phyloP scores from a whole-genome alignment of 139 green algal genomes.

The Micromonas pusilla region DNA sequence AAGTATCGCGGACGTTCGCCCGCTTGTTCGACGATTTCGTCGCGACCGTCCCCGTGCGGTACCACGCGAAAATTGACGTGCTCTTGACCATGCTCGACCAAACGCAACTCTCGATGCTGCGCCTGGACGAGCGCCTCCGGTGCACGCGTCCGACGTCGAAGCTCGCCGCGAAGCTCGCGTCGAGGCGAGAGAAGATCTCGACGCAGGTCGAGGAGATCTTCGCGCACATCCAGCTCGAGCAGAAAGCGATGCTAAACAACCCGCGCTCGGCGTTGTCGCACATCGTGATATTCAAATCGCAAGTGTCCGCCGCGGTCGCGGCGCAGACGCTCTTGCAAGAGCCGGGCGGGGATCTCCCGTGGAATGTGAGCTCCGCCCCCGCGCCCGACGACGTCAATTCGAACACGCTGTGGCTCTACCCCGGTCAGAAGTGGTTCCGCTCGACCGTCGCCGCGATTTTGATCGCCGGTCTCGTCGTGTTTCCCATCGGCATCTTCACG shows the following conservation, averaged over 20 bases:
- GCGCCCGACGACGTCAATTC: not conserved
- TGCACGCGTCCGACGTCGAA: too few species aligned
- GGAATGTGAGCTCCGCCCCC: not conserved
- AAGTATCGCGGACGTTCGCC: not conserved
- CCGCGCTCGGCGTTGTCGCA: not conserved
- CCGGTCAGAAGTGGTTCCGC: not conserved
- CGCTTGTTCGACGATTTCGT: not conserved
- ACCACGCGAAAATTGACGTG: not conserved
- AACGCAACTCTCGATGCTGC: not conserved
- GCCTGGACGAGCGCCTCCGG: not conserved
- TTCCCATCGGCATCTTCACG: not conserved
- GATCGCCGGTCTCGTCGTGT: not conserved
- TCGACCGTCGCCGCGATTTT: not conserved
- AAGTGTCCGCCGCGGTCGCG: not conserved
- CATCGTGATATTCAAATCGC: not conserved
- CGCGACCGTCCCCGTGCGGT: not conserved
- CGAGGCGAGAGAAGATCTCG: too few species aligned
- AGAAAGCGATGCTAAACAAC: too few species aligned
- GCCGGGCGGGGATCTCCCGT: not conserved
- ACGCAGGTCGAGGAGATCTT: too few species aligned
- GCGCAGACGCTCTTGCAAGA: not conserved
- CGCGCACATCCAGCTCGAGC: too few species aligned
- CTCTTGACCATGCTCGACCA: not conserved
- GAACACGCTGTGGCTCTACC: not conserved
- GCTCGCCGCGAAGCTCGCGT: too few species aligned